These are phyloP conservation scores for Penicillium decumbens DNA, from an alignment of 2,329 filamentous ascomycete species.

Conservation along the genomic window DNA sequence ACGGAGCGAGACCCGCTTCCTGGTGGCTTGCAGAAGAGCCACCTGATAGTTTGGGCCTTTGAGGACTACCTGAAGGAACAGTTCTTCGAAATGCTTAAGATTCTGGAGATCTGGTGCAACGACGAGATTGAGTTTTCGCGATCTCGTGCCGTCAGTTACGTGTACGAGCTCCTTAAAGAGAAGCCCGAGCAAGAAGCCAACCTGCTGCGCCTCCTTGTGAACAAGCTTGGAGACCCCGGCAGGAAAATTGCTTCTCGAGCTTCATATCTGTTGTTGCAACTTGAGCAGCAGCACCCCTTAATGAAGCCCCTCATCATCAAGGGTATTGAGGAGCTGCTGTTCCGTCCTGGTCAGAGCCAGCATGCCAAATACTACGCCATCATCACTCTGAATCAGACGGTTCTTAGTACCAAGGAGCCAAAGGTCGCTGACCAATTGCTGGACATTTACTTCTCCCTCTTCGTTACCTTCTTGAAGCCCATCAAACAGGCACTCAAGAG, in stretches of 20 bases:
- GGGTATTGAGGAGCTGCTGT: slow-evolving; percentile 80
- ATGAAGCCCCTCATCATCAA: slow-evolving; percentile 90
- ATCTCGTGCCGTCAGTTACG: slow-evolving; percentile 79
- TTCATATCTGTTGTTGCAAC: slow-evolving; percentile 87
- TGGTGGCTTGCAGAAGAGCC: slow-evolving; percentile 65
- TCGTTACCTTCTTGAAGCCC: slow-evolving; percentile 72
- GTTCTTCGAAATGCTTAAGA: slow-evolving; percentile 89
- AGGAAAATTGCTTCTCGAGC: slow-evolving; percentile 93
- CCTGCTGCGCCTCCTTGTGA: slow-evolving; percentile 81
- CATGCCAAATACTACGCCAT: slow-evolving; percentile 94
- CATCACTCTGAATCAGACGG: slow-evolving; percentile 95
- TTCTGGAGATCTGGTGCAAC: slow-evolving; percentile 86
- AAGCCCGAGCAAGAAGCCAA: slow-evolving; percentile 98
- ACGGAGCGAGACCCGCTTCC: slow-evolving; percentile 65
- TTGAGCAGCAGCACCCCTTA: slow-evolving; percentile 79
- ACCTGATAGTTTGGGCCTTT: slow-evolving; percentile 83
- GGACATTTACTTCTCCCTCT: slow-evolving; percentile 87
- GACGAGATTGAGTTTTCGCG: slow-evolving; percentile 95
- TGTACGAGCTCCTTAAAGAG: slow-evolving; percentile 85
- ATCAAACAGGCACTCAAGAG: slow-evolving; percentile 37
- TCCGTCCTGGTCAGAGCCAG: slow-evolving; percentile 78
- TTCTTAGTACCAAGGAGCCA: slow-evolving; percentile 79
- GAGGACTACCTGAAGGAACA: slow-evolving; percentile 93
- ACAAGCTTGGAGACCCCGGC: slow-evolving; percentile 92
- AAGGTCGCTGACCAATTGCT: slow-evolving; percentile 74